phyloP scores from a whole-genome alignment of 768 basidiomycete genomes.

The Pisolithus orientalis region DNA sequence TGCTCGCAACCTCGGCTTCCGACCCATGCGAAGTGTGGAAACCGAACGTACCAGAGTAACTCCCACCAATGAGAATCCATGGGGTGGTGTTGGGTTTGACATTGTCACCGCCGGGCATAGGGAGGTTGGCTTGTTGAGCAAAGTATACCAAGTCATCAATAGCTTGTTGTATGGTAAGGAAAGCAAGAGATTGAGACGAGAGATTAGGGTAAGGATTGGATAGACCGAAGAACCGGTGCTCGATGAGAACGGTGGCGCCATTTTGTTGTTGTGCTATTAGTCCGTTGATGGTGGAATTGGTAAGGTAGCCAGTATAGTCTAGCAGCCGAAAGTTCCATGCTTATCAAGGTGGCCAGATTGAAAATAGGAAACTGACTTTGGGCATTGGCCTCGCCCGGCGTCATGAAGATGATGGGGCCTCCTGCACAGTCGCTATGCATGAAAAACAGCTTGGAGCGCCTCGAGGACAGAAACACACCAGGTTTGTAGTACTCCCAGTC shows the following conservation, averaged over 20 bases:
- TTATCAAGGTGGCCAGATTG: background rate
- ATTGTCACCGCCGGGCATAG: constrained; percentile 59
- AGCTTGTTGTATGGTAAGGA: constrained; percentile 69
- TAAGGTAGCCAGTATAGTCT: constrained; percentile 47
- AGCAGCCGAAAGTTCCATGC: background rate
- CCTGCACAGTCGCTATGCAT: constrained; percentile 3
- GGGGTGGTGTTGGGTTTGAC: constrained; percentile 48
- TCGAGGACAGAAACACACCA: constrained; percentile 22
- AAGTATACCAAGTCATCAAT: constrained; percentile 71
- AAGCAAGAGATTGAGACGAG: constrained; percentile 45
- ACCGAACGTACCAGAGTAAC: constrained; percentile 28
- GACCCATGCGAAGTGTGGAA: background rate
- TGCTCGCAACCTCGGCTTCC: background rate
- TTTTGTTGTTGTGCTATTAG: constrained; percentile 59
- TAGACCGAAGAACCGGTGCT: constrained; percentile 72
- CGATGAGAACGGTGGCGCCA: constrained; percentile 56
- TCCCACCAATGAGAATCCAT: constrained; percentile 39
- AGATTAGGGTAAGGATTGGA: constrained; percentile 66
- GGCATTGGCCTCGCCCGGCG: constrained; percentile 61
- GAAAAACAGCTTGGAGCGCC: background rate
- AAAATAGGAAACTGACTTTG: constrained; percentile 21
- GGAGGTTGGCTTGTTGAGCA: constrained; percentile 55
- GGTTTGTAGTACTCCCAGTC: constrained; percentile 60
- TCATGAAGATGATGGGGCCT: constrained; percentile 29
- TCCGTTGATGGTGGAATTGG: constrained; percentile 58